Conservation (phyloP, 176 grass and related monocot species). For the Pontederia paniculata region DNA sequence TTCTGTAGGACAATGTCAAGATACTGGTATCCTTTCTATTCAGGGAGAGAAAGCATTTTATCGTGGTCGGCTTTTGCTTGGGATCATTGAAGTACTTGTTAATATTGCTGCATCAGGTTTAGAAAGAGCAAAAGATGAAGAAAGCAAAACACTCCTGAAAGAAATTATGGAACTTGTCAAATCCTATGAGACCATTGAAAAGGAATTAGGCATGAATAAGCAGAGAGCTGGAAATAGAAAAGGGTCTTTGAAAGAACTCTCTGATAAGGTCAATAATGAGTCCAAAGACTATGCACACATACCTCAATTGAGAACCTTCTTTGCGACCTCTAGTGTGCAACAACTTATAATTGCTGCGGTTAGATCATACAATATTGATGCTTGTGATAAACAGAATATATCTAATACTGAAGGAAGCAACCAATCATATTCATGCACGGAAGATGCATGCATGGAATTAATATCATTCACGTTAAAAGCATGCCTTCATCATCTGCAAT, state of each 20-base stretch:
- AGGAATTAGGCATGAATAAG: constrained; percentile 36
- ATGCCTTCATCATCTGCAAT: constrained; percentile 53
- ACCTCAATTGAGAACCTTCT: constrained; percentile 36
- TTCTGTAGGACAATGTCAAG: constrained; percentile 44
- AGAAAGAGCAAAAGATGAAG: constrained; percentile 34
- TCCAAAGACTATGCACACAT: constrained; percentile 32
- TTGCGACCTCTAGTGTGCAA: constrained; percentile 39
- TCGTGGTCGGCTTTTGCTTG: constrained; percentile 31
- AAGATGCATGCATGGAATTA: constrained; percentile 28
- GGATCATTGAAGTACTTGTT: constrained; percentile 62
- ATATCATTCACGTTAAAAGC: constrained; percentile 60
- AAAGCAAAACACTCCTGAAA: constrained; percentile 48
- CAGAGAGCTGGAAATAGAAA: constrained; percentile 31
- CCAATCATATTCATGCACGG: constrained; percentile 18
- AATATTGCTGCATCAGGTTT: constrained; percentile 47
- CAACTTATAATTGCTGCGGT: constrained; percentile 40
- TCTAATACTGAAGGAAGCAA: constrained; percentile 31
- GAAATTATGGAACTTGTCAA: constrained; percentile 64
- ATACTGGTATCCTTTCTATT: constrained; percentile 28
- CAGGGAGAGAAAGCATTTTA: constrained; percentile 24
- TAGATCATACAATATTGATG: constrained; percentile 29
- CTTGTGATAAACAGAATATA: constrained; percentile 25
- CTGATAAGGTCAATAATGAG: constrained; percentile 31
- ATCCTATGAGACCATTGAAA: constrained; percentile 40
- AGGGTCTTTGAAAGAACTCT: constrained; percentile 30